Percentiles rank a stretch among this genome's conserved stretches.
Conservation (phyloP, 2,329 filamentous ascomycete genomes). For the Elsinoe perseae region DNA sequence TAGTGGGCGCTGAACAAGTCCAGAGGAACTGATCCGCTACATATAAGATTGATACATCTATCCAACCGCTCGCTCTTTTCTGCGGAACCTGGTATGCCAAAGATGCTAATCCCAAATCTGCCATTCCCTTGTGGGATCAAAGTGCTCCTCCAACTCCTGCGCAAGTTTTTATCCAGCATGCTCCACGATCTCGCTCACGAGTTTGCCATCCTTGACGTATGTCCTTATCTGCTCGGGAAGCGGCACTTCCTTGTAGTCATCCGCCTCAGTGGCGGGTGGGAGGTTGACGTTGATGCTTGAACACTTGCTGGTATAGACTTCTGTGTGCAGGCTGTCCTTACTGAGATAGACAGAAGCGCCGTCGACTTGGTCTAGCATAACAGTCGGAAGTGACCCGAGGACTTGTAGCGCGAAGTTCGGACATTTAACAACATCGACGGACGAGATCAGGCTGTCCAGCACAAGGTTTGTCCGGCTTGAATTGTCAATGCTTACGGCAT, state of each 20-base stretch:
- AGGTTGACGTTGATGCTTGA: slow-evolving; percentile 81
- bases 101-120: slow-evolving; percentile 7
- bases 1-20: no score
- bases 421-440: slow-evolving; percentile 91
- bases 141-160: neutral
- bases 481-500: slow-evolving; percentile 94
- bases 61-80: neutral
- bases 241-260: slow-evolving; percentile 79
- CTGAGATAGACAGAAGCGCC: slow-evolving; percentile 80
- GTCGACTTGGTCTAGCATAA: slow-evolving; percentile 89
- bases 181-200: slow-evolving; percentile 91
- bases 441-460: slow-evolving; percentile 81
- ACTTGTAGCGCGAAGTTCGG: slow-evolving; percentile 83
- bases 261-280: slow-evolving; percentile 58
- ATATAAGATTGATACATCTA: neutral
- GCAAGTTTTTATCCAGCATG: slow-evolving; percentile 62
- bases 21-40: neutral
- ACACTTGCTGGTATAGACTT: slow-evolving; percentile 85
- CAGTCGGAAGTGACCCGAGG: slow-evolving; percentile 72
- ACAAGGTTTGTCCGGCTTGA: slow-evolving; percentile 75
- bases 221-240: slow-evolving; percentile 85
- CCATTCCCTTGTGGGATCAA: neutral
- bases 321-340: slow-evolving; percentile 67
- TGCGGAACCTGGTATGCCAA: neutral
- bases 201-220: slow-evolving; percentile 65